Conservation (phyloP, 176 grass and related monocot genomes). For the Rhynchospora tenuis region DNA sequence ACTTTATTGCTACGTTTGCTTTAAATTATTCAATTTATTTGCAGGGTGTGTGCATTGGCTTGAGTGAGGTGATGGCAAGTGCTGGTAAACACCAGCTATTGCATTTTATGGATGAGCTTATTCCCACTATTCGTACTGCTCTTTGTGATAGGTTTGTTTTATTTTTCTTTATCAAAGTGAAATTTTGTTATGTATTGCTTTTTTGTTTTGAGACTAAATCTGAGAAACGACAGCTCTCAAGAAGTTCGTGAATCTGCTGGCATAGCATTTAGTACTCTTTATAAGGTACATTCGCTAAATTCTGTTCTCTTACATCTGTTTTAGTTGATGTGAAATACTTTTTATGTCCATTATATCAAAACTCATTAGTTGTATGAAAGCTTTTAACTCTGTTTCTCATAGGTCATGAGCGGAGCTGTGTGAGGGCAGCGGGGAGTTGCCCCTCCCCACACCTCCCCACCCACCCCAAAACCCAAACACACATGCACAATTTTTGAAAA, state of each 20-base stretch:
- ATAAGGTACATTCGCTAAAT: constrained; percentile 56
- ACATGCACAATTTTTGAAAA: no score
- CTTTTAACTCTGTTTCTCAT: not conserved
- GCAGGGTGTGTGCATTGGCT: constrained; percentile 98
- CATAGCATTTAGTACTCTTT: constrained; percentile 95
- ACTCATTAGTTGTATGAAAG: not conserved
- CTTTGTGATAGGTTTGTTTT: constrained; percentile 90
- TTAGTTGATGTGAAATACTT: not conserved
- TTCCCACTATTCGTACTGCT: constrained; percentile 96
- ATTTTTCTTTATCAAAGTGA: constrained; percentile 1
- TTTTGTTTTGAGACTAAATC: constrained; percentile 14
- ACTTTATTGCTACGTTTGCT: constrained; percentile 14
- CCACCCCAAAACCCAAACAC: no score
- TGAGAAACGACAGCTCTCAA: constrained; percentile 47
- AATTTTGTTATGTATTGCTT: constrained; percentile 25
- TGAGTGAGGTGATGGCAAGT: constrained; percentile 97
- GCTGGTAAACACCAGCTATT: constrained; percentile 89
- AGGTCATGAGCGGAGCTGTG: not conserved
- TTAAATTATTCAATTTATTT: constrained; percentile 18
- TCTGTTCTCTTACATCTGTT: not conserved
- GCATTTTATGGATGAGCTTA: constrained; percentile 90
- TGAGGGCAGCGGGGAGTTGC: no score
- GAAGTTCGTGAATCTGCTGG: constrained; percentile 99
- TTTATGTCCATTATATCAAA: not conserved
- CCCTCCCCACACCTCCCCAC: no score